A percentile compares a stretch with the other conserved stretches of the same genome.
These are phyloP conservation scores for Paramecium caudatum DNA, from an alignment of 73 alveolate species.

Conservation along the genomic window DNA sequence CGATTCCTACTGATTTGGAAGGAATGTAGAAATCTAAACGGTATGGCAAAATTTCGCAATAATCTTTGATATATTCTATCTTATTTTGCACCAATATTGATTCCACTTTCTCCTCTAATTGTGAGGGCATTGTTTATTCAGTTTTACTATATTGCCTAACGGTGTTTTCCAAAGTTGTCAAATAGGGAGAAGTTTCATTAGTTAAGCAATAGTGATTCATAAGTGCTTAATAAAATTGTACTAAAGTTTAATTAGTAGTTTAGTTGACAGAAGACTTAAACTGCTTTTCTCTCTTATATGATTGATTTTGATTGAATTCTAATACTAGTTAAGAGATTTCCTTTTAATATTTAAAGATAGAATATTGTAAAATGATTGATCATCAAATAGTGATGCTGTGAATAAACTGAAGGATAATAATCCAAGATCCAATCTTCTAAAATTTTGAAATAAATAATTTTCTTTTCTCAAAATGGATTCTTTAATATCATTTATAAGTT, in stretches of 20 bases:
- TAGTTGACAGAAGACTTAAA: neutral
- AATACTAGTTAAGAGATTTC: too few species aligned
- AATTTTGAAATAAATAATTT: neutral
- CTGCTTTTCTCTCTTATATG: neutral
- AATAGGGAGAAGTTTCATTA: neutral
- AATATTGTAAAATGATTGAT: slow-evolving; percentile 22
- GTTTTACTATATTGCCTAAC: neutral
- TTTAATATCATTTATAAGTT: too few species aligned
- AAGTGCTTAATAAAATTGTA: slow-evolving; percentile 15
- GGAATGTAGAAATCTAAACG: slow-evolving; percentile 44
- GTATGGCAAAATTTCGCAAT: slow-evolving; percentile 14
- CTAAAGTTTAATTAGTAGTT: neutral
- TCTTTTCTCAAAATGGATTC: too few species aligned
- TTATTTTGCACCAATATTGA: neutral
- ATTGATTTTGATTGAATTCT: too few species aligned
- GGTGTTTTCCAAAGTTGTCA: neutral
- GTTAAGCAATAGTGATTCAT: neutral
- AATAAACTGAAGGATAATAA: slow-evolving; percentile 10
- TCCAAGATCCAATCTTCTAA: slow-evolving; percentile 7
- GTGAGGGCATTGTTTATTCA: neutral
- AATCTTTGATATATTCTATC: neutral
- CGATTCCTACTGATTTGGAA: neutral
- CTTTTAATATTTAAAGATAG: neutral
- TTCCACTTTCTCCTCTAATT: neutral
- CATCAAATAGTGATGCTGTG: slow-evolving; percentile 11